These are phyloP conservation scores for Coemansia erecta DNA, from an alignment of 192 early-diverging fungal species.

Conservation along the genomic window DNA sequence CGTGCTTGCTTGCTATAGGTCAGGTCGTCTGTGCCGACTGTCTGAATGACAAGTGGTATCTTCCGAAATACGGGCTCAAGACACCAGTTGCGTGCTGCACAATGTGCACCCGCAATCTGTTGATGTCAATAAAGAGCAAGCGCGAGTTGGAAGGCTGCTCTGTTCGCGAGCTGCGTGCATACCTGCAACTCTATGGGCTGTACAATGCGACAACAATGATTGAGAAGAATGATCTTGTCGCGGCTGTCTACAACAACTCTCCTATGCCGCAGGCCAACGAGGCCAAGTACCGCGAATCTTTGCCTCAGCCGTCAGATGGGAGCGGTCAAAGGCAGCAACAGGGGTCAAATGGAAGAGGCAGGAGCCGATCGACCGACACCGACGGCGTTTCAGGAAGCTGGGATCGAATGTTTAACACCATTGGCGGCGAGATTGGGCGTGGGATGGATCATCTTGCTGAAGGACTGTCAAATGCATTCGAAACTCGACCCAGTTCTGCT, in stretches of 20 bases:
- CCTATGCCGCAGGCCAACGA: slow-evolving; percentile 47
- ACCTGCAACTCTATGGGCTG: slow-evolving; percentile 35
- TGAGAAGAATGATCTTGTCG: slow-evolving; percentile 46
- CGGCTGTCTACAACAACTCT: slow-evolving; percentile 36
- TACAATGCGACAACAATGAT: slow-evolving; percentile 38
- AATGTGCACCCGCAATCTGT: slow-evolving; percentile 42
- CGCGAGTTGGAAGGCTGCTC: slow-evolving; percentile 20
- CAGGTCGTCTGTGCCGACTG: slow-evolving; percentile 51
- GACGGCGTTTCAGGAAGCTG: slow-evolving; percentile 16
- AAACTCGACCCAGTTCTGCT: neutral
- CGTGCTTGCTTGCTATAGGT: no score
- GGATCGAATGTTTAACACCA: slow-evolving; percentile 44
- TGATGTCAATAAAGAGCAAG: slow-evolving; percentile 35
- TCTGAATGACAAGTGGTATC: slow-evolving; percentile 37
- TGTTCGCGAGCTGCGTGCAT: slow-evolving; percentile 42
- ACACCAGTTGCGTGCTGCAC: slow-evolving; percentile 27
- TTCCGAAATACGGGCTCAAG: slow-evolving; percentile 52
- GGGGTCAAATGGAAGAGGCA: neutral
- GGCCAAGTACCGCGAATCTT: slow-evolving; percentile 24
- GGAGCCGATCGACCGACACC: slow-evolving; percentile 2
- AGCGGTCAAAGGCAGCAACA: neutral
- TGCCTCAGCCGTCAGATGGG: slow-evolving; percentile 29
- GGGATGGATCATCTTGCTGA: slow-evolving; percentile 35
- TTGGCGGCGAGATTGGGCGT: slow-evolving; percentile 43
- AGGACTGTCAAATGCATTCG: slow-evolving; percentile 19